Percentiles rank a stretch among this genome's conserved stretches.
Evolutionary conservation across 192 early-diverging fungal genomes (phyloP).

Genomic region (Spizellomyces sp.): DNA sequence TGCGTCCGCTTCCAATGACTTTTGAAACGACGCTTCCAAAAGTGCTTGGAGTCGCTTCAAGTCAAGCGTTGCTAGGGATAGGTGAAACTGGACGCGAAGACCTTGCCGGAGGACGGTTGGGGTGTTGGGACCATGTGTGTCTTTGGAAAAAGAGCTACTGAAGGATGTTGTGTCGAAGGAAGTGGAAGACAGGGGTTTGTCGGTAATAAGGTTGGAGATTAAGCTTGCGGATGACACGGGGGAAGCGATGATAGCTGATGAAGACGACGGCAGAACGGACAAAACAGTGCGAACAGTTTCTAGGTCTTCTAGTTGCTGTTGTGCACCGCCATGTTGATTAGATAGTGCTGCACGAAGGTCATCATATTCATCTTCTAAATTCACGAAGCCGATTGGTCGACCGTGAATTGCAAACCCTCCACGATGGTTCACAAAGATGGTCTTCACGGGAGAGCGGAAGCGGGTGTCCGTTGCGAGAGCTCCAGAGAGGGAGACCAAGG

Average conservation of each 20-base stretch:
- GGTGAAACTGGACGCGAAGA: conserved; percentile 62
- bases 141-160: conserved; percentile 26
- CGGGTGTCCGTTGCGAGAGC: conserved; percentile 15
- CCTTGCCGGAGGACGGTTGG: conserved; percentile 84
- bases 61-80: conserved; percentile 58
- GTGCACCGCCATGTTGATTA: not conserved
- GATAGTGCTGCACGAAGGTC: conserved; percentile 45
- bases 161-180: not conserved
- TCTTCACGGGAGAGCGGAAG: conserved; percentile 52
- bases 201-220: conserved; percentile 76
- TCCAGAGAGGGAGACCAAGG: conserved; percentile 53
- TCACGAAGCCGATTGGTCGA: conserved; percentile 72
- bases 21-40: conserved; percentile 78
- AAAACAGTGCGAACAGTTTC: conserved; percentile 70
- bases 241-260: conserved; percentile 78
- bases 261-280: conserved; percentile 63
- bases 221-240: conserved; percentile 49
- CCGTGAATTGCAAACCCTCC: conserved; percentile 64
- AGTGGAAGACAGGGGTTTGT: conserved; percentile 55
- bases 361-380: conserved; percentile 77
- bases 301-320: conserved; percentile 45
- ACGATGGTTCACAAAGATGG: conserved; percentile 70
- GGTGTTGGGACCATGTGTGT: conserved; percentile 36
- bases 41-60: conserved; percentile 53
- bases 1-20: conserved; percentile 51